Evolutionary conservation across 2,329 filamentous ascomycete species (phyloP), one percentile per base, ranked within the genome.

Genomic region (Aureobasidium namibiae): DNA sequence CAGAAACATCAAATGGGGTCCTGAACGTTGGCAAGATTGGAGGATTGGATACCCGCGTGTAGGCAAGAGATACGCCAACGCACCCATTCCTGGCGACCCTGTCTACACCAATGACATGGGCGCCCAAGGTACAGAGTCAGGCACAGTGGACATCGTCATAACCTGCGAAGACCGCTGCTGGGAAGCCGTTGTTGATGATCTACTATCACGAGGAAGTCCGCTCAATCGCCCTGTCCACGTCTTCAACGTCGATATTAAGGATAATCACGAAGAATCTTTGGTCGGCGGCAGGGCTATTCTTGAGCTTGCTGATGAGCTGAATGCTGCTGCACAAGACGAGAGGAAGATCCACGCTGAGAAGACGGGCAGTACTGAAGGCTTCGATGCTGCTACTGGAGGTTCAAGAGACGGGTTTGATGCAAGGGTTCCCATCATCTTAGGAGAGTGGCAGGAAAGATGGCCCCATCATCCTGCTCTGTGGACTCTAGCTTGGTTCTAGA

Each of bases 11-110:
- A 99, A 99, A 77, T 95, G 88, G 84, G 92, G 90, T 0, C 94
- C 94, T 0, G 94, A 99, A 75, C 84, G 94, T 61, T 99, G 95
- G 88, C 94, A 99, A 75, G 94, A 99, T 73, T 99, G 94, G 94
- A 84, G 89, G 49, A 81, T 95, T 1, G 94, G 94, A 2, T 81
- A 90, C 62, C 92, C 94, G 29, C 82, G 92, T 31, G 76, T 94
- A 11, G 87, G 92, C 41, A 86, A 91, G 54, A 60, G 69, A 16
- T 56, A 60, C 14, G 38, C 41, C 23, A 36, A 54, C 9, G 50
- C 60, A 2, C 41, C 59, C 16, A 57, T 48, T 3, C 58, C 56
- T 18, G 54, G 45, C 11, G 65, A 69, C 10, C 66, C 65, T 2
- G 77, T 84, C 39, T 77, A 76, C 21, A 81, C 81, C 45, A 88